Conservation (phyloP, 2,329 filamentous ascomycete species). For the Verticillium zaregamsianum region DNA sequence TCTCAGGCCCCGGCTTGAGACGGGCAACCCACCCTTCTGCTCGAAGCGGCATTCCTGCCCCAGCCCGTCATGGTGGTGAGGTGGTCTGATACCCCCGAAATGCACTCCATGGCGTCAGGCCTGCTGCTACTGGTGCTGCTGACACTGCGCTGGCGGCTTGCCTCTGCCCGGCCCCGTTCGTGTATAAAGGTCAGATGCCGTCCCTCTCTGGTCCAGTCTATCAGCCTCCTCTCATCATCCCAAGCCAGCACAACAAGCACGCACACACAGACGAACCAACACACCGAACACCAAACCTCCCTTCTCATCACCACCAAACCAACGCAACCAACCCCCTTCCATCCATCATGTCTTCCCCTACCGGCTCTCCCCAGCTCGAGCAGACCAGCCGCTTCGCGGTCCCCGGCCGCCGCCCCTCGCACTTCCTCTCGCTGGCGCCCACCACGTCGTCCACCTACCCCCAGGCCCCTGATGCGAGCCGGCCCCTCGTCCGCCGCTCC, state of each 20-base stretch:
- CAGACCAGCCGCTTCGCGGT: not conserved
- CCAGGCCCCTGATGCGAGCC: slow-evolving; percentile 30
- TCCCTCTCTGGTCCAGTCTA: not conserved
- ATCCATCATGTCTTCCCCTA: slow-evolving; percentile 5
- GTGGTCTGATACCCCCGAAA: not conserved
- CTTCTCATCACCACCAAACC: not conserved
- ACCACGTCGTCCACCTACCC: slow-evolving; percentile 54
- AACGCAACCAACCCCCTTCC: not conserved
- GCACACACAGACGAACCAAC: no score
- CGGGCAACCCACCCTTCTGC: not conserved
- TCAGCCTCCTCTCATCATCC: not conserved
- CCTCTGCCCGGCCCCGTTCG: not conserved
- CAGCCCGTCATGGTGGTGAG: not conserved
- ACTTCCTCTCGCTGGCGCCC: slow-evolving; percentile 56
- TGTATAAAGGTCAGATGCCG: not conserved
- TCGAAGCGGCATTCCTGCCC: not conserved
- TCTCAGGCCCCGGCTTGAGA: not conserved
- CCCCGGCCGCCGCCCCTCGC: slow-evolving; percentile 5
- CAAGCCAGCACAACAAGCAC: not conserved
- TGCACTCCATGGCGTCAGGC: not conserved
- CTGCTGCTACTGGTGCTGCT: not conserved
- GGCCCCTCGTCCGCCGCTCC: slow-evolving; percentile 39
- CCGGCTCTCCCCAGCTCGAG: not conserved
- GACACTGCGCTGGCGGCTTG: not conserved
- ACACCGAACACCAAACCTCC: not conserved